Evolutionary conservation across 495 filamentous ascomycete genomes (phyloP).

Genomic region (Terfezia claveryi): DNA sequence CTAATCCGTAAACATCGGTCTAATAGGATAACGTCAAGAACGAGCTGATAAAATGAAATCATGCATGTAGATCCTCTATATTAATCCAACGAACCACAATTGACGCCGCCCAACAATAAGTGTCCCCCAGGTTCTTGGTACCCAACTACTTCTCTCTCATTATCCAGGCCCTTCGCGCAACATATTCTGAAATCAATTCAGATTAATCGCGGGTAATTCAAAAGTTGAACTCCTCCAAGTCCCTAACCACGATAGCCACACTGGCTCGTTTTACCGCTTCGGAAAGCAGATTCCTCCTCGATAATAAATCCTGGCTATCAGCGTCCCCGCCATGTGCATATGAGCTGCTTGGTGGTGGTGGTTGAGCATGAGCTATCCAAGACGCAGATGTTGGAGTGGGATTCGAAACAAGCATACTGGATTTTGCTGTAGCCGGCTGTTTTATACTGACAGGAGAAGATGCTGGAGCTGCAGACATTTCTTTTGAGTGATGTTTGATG

Average conservation of each 20-base stretch:
- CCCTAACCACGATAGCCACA: constrained; percentile 65
- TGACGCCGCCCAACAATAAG: too few species aligned
- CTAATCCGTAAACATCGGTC: too few species aligned
- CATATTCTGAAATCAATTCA: too few species aligned
- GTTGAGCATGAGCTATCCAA: constrained; percentile 16
- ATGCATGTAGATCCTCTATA: too few species aligned
- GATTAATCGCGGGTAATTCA: constrained; percentile 10
- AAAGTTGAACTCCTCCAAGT: constrained; percentile 47
- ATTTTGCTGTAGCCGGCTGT: neutral
- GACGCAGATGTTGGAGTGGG: constrained; percentile 3
- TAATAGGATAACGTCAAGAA: too few species aligned
- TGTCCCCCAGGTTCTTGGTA: too few species aligned
- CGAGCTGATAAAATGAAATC: too few species aligned
- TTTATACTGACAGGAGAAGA: neutral
- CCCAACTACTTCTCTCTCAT: too few species aligned
- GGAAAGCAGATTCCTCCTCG: constrained; percentile 51
- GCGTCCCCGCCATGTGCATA: constrained; percentile 10
- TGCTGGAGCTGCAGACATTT: neutral
- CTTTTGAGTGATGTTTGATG: too few species aligned
- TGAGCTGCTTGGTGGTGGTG: constrained; percentile 9
- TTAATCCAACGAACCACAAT: too few species aligned
- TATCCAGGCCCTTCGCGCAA: too few species aligned
- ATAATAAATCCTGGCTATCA: constrained; percentile 11
- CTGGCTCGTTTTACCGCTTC: constrained; percentile 87
- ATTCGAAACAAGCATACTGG: neutral